Percentiles rank a stretch among this genome's conserved stretches.
Conservation (phyloP, 2,329 filamentous ascomycete species). For the Calonectria hongkongensis region DNA sequence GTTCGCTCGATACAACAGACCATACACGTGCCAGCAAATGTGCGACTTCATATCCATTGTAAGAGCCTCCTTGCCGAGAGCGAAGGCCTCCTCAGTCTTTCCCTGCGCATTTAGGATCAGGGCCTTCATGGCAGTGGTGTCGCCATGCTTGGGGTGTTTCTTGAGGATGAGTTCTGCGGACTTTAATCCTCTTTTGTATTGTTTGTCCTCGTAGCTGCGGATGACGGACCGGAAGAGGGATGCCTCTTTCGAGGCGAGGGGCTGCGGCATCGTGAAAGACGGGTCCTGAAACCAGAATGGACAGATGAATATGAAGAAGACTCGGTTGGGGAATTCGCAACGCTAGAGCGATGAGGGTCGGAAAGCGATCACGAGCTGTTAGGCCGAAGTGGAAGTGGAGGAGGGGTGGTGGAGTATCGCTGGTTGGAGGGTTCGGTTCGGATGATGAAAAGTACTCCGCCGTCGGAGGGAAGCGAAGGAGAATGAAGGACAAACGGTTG, state of each 20-base stretch:
- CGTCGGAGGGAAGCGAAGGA: conserved; percentile 36
- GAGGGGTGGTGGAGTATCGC: conserved; percentile 41
- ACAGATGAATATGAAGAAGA: not conserved
- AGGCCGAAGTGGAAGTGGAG: conserved; percentile 43
- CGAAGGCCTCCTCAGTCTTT: conserved; percentile 95
- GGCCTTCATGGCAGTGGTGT: conserved; percentile 99
- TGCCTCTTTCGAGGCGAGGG: conserved; percentile 89
- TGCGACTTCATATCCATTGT: conserved; percentile 99
- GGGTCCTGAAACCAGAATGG: conserved; percentile 12
- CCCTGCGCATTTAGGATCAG: conserved; percentile 95
- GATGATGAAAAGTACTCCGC: conserved; percentile 38
- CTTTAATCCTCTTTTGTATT: conserved; percentile 96
- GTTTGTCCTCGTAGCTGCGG: conserved; percentile 97
- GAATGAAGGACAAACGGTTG: conserved; percentile 47
- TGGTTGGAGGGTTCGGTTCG: conserved; percentile 41
- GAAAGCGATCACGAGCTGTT: conserved; percentile 46
- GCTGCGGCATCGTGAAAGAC: conserved; percentile 77
- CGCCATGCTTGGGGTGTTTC: conserved; percentile 96
- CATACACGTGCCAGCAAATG: conserved; percentile 99
- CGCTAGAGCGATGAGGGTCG: conserved; percentile 34
- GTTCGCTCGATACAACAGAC: conserved; percentile 90
- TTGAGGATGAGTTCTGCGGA: conserved; percentile 96
- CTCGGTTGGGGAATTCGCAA: conserved; percentile 7
- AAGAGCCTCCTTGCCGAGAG: conserved; percentile 92
- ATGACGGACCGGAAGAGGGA: conserved; percentile 96